phyloP scores from a whole-genome alignment of 106 monocot species.

The Iris macrosiphon region DNA sequence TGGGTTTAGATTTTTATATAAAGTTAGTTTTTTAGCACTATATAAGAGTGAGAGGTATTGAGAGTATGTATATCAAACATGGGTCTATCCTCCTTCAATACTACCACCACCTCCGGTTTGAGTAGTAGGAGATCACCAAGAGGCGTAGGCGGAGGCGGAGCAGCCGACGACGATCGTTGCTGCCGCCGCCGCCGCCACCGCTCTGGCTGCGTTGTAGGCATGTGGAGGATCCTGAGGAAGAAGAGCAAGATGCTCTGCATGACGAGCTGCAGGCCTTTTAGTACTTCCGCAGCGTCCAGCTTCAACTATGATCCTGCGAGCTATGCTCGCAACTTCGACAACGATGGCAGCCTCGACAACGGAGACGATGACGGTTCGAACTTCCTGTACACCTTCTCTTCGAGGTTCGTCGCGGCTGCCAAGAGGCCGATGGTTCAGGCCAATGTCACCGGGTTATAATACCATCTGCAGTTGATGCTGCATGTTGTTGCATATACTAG shows the following conservation, averaged over 20 bases:
- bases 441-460: conserved; percentile 3
- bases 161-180: background rate
- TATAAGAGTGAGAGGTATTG: background rate
- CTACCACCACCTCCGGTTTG: too few relatives aligned
- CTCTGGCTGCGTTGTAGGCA: conserved; percentile 9
- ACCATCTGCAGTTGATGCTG: background rate
- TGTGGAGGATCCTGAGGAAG: conserved; percentile 32
- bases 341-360: background rate
- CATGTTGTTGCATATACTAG: background rate
- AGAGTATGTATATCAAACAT: too few relatives aligned
- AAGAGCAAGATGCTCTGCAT: conserved; percentile 19
- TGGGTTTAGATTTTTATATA: too few relatives aligned
- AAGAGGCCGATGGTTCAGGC: background rate
- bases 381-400: conserved; percentile 12
- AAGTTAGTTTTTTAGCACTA: background rate
- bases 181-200: background rate
- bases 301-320: conserved; percentile 34
- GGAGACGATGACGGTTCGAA: conserved; percentile 1
- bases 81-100: background rate
- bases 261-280: background rate
- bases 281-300: background rate
- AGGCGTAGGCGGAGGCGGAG: too few relatives aligned
- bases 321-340: conserved; percentile 29
- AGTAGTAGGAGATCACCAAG: too few relatives aligned
- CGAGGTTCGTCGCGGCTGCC: conserved; percentile 16